Base-by-base conservation (phyloP, 495 filamentous ascomycete genomes). In the Sporormia fimetaria region DNA sequence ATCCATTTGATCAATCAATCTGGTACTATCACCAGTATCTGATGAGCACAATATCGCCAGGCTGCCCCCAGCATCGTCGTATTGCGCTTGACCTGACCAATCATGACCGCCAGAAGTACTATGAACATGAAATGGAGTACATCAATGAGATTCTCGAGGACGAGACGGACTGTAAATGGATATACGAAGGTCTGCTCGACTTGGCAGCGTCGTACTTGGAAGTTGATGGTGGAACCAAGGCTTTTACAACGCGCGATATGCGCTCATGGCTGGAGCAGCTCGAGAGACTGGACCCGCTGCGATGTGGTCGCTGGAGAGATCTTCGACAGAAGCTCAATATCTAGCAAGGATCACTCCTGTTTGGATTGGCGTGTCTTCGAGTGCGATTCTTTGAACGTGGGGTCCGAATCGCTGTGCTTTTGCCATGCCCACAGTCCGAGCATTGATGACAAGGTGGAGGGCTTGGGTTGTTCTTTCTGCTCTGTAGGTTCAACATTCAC, bases 11-110 rank as follows among this genome's bases (percentile, higher is more conserved):
- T 57, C 87, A 94, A 52, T 87, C 83, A 7, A 64, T 94, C 10
- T 99, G 92, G 92, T 94, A 87, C 59, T 99, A 96, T 58, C 84
- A 96, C 54, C 78, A 83, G 42, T 88, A 74, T 55, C 58, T 94
- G 41, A 77, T 94, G 63, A 72, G 63, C 47, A 71, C 61, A 3
- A 67, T 78, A 64, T 56, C 54, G 7, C 32, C 60, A 4, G 9
- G 35, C 2, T 49, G 39, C 24, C 22, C 55, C 9, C 53, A 52
- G 6, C 49, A 56, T n/a, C 57, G 63, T n/a, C 73, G 71, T 14
- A 77, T 87, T 57, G 67, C 71, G 14, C 71, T 79, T 2, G 64
- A 76, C 44, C 61, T 88, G 8, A 35, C 40, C 1, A 45, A 56
- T 17, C 14, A 28, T 5, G 60, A 62, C 15, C 51, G 55, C 8